A percentile compares a stretch with the other conserved stretches of the same genome.
Conservation (phyloP, 2,329 filamentous ascomycete genomes). For the Xylaria sp. region DNA sequence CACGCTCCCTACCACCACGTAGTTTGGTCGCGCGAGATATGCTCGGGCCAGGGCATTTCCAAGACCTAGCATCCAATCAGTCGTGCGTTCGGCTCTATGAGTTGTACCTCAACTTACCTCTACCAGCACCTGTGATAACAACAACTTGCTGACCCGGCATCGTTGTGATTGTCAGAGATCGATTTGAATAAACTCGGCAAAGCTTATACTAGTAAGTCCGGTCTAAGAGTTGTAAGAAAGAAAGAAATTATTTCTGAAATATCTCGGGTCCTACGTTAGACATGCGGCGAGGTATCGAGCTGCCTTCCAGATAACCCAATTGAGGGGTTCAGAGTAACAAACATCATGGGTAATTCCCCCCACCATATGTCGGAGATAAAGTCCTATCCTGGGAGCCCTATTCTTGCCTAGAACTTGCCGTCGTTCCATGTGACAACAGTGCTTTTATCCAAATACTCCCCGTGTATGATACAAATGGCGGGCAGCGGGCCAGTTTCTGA, state of each 20-base stretch:
- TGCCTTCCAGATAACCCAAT: not conserved
- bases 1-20: constrained; percentile 54
- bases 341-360: not conserved
- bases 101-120: constrained; percentile 1
- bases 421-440: not conserved
- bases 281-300: not conserved
- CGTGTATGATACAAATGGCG: not conserved
- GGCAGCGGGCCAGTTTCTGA: not conserved
- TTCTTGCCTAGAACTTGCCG: not conserved
- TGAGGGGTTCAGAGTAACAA: not conserved
- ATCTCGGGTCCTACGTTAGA: not conserved
- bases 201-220: not conserved
- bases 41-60: constrained; percentile 46
- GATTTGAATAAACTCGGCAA: not conserved
- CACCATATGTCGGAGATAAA: constrained; percentile 5
- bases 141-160: constrained; percentile 3
- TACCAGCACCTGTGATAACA: constrained; percentile 9
- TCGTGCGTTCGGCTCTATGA: not conserved
- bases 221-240: not conserved
- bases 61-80: constrained; percentile 43
- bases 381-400: not conserved
- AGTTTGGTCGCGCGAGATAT: constrained; percentile 52
- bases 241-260: not conserved
- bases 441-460: not conserved
- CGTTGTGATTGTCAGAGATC: not conserved